A percentile compares a stretch with the other conserved stretches of the same genome.
Conservation (phyloP, 2,329 filamentous ascomycete genomes). For the Phaeosphaeria sp. region DNA sequence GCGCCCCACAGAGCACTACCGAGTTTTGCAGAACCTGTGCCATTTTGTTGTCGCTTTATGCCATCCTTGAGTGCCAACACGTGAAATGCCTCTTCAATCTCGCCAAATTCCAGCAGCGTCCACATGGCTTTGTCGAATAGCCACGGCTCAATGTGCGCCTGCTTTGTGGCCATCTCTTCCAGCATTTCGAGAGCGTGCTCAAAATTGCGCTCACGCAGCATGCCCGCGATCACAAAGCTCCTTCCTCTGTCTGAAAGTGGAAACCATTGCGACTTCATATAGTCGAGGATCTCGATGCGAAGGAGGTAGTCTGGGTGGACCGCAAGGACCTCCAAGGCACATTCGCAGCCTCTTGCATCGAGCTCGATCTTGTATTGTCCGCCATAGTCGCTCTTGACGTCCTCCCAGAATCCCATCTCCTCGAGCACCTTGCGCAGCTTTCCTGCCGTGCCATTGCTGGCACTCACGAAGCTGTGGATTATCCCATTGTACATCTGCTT, state of each 20-base stretch:
- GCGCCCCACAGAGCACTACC: constrained; percentile 70
- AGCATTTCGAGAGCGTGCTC: constrained; percentile 79
- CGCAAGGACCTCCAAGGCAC: constrained; percentile 73
- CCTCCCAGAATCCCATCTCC: constrained; percentile 67
- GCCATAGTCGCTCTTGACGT: not conserved
- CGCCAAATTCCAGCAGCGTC: constrained; percentile 72
- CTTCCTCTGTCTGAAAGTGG: constrained; percentile 66
- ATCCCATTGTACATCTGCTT: constrained; percentile 74
- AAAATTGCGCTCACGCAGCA: constrained; percentile 81
- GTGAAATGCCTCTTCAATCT: constrained; percentile 77
- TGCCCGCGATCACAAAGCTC: constrained; percentile 72
- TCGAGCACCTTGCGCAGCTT: constrained; percentile 69
- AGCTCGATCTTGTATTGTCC: constrained; percentile 63
- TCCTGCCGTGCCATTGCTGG: constrained; percentile 68
- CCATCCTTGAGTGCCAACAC: constrained; percentile 61
- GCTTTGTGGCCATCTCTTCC: constrained; percentile 68
- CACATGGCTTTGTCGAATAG: constrained; percentile 80
- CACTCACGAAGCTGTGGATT: constrained; percentile 73
- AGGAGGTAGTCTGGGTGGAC: constrained; percentile 87
- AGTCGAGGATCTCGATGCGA: constrained; percentile 72
- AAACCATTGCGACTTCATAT: constrained; percentile 78
- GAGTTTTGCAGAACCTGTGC: constrained; percentile 44
- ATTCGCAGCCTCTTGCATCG: constrained; percentile 73
- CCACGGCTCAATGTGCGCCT: constrained; percentile 69
- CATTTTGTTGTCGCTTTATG: constrained; percentile 14